These are phyloP conservation scores for Arachis hypogaea DNA, from an alignment of 306 rosid genomes.

Conservation along the genomic window DNA sequence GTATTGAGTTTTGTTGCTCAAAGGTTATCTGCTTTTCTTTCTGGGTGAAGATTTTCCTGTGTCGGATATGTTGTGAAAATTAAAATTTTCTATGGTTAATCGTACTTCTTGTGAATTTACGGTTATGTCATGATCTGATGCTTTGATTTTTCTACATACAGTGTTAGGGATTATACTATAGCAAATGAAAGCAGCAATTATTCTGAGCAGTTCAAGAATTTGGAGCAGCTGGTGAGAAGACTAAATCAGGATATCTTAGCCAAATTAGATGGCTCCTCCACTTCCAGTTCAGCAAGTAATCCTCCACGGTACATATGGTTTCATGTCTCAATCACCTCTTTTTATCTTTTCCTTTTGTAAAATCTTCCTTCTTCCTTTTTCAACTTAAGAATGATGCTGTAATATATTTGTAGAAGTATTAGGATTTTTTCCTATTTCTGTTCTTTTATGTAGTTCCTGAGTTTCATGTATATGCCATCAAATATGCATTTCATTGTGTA, in stretches of 20 bases:
- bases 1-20: neutral
- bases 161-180: slow-evolving; percentile 67
- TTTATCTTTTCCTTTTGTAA: neutral
- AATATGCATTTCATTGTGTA: neutral
- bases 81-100: neutral
- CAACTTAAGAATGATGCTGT: neutral
- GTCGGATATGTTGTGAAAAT: neutral
- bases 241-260: slow-evolving; percentile 56
- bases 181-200: slow-evolving; percentile 63
- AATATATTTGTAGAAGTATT: neutral
- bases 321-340: neutral
- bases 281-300: slow-evolving; percentile 46
- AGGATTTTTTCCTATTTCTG: neutral
- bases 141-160: slow-evolving; percentile 30
- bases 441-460: neutral
- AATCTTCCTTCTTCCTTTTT: too few species aligned
- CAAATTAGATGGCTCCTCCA: slow-evolving; percentile 56
- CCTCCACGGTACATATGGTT: slow-evolving; percentile 52
- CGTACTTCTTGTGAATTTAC: slow-evolving; percentile 10
- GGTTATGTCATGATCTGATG: neutral
- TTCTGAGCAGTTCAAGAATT: slow-evolving; percentile 68
- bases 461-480: neutral
- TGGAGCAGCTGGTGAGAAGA: slow-evolving; percentile 65
- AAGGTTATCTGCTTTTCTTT: neutral
- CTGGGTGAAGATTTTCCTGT: neutral